Base-by-base conservation (phyloP, 352 stramenopile species). In the Globisporangium ultimum region DNA sequence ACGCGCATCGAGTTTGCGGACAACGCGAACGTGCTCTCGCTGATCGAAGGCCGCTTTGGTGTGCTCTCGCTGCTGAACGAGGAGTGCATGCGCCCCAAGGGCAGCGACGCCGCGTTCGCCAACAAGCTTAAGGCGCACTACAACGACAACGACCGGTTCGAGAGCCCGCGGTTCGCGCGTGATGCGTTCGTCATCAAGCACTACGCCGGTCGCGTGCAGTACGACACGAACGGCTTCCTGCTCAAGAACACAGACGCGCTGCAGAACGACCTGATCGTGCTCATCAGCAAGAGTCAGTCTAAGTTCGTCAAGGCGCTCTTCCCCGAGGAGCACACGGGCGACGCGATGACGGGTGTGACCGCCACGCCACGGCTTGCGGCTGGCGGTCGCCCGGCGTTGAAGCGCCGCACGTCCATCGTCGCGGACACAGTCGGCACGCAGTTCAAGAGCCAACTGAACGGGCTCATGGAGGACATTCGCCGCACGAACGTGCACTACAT, bases 401-500 rank as follows among this genome's bases (percentile, higher is more conserved):
- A 84, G 64, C 80, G 80, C 34, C 86, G 84, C 50, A 93, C 81
- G 64, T 93, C 83, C 24, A 93, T 93, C 51, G 68, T 93, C 32
- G 70, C 79, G 1, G 81, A 91, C 50, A 90, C 84, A n/a, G 84
- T 93, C 15, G 80, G 78, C 32, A 92, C 80, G 38, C 85, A 99
- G 70, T 98, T 99, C 76, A 94, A 95, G 57, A 89, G 76, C 50
- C 96, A 99, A 66, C 76, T 99, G 7, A 89, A 92, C 38, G 78
- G 87, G 10, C 75, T 99, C 18, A 94, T 99, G 58, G 87, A 95
- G 42, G 95, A 98, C 60, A 93, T 99, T 60, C 90, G 97, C 53
- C 85, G 81, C 41, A 98, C 95, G 2, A 90, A 98, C 58, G 95
- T 98, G 22, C 97, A 99, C 69, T 99, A 99, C 77, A 97, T 99